Conservation (phyloP, 106 monocot genomes). For the Allium fistulosum region DNA sequence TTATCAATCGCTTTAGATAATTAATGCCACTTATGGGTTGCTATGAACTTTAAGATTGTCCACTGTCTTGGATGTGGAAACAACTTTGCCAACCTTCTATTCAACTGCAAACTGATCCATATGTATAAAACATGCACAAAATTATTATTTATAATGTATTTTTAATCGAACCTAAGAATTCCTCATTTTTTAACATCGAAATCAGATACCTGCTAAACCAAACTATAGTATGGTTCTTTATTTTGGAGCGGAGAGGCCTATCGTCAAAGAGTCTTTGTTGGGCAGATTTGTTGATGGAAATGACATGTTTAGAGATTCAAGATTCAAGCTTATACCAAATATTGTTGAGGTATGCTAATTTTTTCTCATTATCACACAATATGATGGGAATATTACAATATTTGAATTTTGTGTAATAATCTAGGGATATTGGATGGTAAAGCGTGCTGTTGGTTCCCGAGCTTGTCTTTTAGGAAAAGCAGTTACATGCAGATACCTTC, state of each 20-base stretch:
- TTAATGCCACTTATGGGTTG: too few species aligned
- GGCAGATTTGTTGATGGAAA: slow-evolving; percentile 77
- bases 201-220: slow-evolving; percentile 86
- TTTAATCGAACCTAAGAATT: too few species aligned
- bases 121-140: too few species aligned
- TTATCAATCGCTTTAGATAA: too few species aligned
- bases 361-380: background rate
- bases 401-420: background rate
- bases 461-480: slow-evolving; percentile 95
- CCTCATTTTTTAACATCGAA: background rate
- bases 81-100: too few species aligned
- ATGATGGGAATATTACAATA: background rate
- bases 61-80: too few species aligned
- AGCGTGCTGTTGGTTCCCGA: slow-evolving; percentile 93
- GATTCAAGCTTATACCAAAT: slow-evolving; percentile 96
- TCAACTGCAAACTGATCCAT: too few species aligned
- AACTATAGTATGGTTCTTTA: slow-evolving; percentile 86
- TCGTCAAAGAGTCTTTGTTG: slow-evolving; percentile 74
- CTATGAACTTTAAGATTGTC: too few species aligned
- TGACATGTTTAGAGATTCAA: slow-evolving; percentile 73
- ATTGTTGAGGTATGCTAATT: slow-evolving; percentile 66
- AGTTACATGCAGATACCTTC: slow-evolving; percentile 87
- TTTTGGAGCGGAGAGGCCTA: slow-evolving; percentile 74
- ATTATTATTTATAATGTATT: too few species aligned
- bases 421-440: slow-evolving; percentile 99